Evolutionary conservation across 495 filamentous ascomycete species (phyloP).

Genomic region (Hyaloscypha finlandica): DNA sequence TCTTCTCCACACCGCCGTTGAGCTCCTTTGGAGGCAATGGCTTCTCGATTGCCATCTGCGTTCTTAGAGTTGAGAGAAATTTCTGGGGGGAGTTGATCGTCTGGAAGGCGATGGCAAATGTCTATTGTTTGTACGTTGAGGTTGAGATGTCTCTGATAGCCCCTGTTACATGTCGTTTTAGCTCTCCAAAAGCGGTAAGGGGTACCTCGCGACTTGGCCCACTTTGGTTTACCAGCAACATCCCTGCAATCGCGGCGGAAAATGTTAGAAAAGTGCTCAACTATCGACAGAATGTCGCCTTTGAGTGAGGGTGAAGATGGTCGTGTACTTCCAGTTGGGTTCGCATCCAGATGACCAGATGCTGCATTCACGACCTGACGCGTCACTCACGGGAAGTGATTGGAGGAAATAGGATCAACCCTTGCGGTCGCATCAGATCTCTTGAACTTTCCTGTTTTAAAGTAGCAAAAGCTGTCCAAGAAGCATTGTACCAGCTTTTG

Average conservation of each 20-base stretch:
- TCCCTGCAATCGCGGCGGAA: background rate
- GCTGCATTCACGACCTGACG: background rate
- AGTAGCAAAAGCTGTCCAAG: too few species aligned
- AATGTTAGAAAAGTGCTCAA: background rate
- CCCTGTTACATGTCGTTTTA: background rate
- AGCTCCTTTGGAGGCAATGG: background rate
- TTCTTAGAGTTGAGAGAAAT: background rate
- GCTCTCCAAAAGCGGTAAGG: background rate
- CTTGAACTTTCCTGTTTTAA: too few species aligned
- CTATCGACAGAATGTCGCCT: background rate
- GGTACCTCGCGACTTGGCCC: background rate
- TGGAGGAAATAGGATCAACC: background rate
- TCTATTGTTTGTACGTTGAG: background rate
- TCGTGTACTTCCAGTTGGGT: background rate
- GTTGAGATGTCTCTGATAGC: background rate
- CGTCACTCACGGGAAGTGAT: background rate
- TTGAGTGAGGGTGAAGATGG: background rate
- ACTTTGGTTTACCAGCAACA: background rate
- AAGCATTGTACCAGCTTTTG: background rate
- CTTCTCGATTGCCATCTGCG: background rate
- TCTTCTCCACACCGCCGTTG: conserved; percentile 10
- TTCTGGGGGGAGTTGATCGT: background rate
- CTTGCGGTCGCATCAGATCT: background rate
- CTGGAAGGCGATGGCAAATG: background rate
- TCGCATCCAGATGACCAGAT: background rate